These are phyloP conservation scores for Calycina marina DNA, from an alignment of 2,329 filamentous ascomycete genomes.

Conservation along the genomic window DNA sequence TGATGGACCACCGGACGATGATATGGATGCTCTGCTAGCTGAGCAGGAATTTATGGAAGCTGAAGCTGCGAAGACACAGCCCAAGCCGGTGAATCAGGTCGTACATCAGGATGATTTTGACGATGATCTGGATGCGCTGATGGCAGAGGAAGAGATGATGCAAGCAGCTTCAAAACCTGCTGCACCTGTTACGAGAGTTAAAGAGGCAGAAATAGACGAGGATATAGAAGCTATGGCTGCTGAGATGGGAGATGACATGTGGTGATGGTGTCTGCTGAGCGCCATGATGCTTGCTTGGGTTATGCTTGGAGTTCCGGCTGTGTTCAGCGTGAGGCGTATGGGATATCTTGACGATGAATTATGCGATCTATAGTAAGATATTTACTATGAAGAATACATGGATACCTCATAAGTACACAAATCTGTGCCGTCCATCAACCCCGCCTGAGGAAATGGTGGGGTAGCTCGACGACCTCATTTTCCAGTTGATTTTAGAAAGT, in stretches of 20 bases:
- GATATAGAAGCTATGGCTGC: constrained; percentile 44
- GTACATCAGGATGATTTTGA: constrained; percentile 29
- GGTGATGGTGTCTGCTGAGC: constrained; percentile 5
- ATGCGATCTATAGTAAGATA: too few species aligned
- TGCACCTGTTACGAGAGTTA: constrained; percentile 10
- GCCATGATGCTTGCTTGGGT: background rate
- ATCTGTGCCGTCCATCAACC: too few species aligned
- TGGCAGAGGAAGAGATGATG: constrained; percentile 45
- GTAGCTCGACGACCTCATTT: too few species aligned
- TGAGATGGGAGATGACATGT: constrained; percentile 5
- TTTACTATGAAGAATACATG: too few species aligned
- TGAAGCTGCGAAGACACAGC: constrained; percentile 1
- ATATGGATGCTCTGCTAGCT: constrained; percentile 18
- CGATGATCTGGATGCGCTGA: constrained; percentile 36
- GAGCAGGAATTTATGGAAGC: constrained; percentile 16
- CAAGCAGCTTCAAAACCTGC: background rate
- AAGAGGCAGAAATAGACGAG: constrained; percentile 12
- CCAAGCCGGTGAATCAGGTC: constrained; percentile 5
- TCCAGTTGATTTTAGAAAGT: too few species aligned
- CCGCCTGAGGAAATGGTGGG: too few species aligned
- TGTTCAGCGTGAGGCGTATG: too few species aligned
- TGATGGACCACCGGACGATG: constrained; percentile 27
- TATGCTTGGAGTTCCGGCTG: background rate
- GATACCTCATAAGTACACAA: too few species aligned
- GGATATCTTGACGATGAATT: too few species aligned